phyloP scores from a whole-genome alignment of 768 basidiomycete genomes.

The Auriculariales sp. region DNA sequence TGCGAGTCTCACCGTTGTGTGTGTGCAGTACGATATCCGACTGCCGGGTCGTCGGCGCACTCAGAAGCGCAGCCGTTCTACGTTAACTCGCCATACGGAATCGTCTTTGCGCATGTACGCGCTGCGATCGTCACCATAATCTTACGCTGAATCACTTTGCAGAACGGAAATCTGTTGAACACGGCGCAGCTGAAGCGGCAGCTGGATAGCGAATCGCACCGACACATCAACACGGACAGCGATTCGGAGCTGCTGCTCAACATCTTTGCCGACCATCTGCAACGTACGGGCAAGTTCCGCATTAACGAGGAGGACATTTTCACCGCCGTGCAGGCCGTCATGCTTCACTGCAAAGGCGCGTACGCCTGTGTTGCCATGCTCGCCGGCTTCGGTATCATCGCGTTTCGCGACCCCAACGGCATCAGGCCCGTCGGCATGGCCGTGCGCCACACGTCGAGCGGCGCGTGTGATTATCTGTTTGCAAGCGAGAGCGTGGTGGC shows the following conservation, averaged over 20 bases:
- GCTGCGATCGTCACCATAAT: not conserved
- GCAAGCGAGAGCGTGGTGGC: conserved; percentile 94
- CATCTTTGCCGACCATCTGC: conserved; percentile 93
- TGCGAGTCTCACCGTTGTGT: conserved; percentile 8
- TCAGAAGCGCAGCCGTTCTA: conserved; percentile 99
- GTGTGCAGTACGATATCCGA: conserved; percentile 80
- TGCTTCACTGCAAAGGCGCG: conserved; percentile 78
- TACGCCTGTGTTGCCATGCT: conserved; percentile 99
- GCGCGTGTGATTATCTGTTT: conserved; percentile 77
- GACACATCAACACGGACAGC: conserved; percentile 97
- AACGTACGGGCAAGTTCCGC: conserved; percentile 96
- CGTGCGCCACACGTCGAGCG: conserved; percentile 34
- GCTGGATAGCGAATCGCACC: conserved; percentile 91
- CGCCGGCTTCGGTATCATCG: conserved; percentile 95
- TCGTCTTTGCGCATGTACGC: conserved; percentile 91
- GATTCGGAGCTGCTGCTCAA: conserved; percentile 96
- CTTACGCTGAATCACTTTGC: conserved; percentile 1
- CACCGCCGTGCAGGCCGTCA: conserved; percentile 79
- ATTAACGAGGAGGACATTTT: conserved; percentile 99
- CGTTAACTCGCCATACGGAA: conserved; percentile 99
- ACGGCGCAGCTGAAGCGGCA: conserved; percentile 72
- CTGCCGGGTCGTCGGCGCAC: conserved; percentile 92
- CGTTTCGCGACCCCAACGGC: conserved; percentile 95
- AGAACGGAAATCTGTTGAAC: conserved; percentile 99
- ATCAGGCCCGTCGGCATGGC: conserved; percentile 89